Base-by-base conservation (phyloP, 495 filamentous ascomycete genomes). In the Elasticomyces elasticus region DNA sequence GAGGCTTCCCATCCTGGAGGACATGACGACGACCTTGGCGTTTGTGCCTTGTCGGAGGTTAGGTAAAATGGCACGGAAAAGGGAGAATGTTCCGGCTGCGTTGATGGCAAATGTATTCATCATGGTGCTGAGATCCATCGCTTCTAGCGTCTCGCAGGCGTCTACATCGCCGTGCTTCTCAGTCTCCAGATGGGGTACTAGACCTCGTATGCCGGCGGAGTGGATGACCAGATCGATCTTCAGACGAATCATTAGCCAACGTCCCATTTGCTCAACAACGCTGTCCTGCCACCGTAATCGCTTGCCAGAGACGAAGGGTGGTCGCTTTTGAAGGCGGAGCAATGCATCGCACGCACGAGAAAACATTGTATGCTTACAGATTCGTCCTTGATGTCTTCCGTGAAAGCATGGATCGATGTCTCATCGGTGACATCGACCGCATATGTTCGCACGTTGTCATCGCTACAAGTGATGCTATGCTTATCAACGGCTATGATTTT, bases 141-240 rank as follows among this genome's bases (percentile, higher is more conserved):
- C 60, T 1, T 59, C 41, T 11, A 62, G 50, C 10, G 67, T 66
- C 41, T 71, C 69, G 22, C 64, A 63, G 1, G 56, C 58, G 9
- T 56, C 49, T 5, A 64, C 63, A 47, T 69, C 57, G 33, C 56
- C 54, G n/a, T 44, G 56, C 12, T 64, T 11, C n/a, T 38, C 25
- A 2, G 38, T 25, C 12, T 64, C 62, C 23, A 64, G 27, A 0
- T 1, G 10, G 4, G 68, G 64, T 2, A 69, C 68, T 7, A 71
- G 64, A 24, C 69, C 69, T 1, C 69, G 59, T 27, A 71, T 61
- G 24, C 68, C 69, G 22, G 65, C 68, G 24, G 44, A 57, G 62
- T 71, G 68, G 24, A 71, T 62, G 4, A 71, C 27, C 3, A 68
- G 55, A 43, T 66, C 52, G 47, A 71, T 61, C n/a, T n/a, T n/a